A percentile compares a stretch with the other conserved stretches of the same genome.
Conservation (phyloP, 2,329 filamentous ascomycete genomes). For the Xylaria sp. region DNA sequence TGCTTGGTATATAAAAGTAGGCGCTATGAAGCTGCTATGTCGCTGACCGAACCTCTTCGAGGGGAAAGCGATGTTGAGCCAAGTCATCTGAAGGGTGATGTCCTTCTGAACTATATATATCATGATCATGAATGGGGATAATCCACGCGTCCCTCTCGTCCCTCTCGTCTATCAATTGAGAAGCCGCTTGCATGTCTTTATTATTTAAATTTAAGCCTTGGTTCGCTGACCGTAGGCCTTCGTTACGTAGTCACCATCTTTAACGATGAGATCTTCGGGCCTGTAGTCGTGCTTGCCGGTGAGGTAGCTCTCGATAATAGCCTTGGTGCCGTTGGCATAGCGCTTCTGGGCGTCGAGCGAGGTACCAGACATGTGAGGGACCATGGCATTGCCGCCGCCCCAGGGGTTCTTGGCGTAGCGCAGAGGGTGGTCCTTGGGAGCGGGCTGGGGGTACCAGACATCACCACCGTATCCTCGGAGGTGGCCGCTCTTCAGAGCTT, state of each 20-base stretch:
- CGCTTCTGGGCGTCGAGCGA: slow-evolving; percentile 97
- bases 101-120: slow-evolving; percentile 28
- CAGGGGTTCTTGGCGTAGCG: slow-evolving; percentile 94
- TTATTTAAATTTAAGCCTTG: slow-evolving; percentile 49
- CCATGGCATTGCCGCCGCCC: slow-evolving; percentile 98
- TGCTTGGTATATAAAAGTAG: slow-evolving; percentile 7
- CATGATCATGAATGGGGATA: slow-evolving; percentile 13
- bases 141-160: not conserved
- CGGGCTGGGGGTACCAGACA: slow-evolving; percentile 98
- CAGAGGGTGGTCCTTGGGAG: slow-evolving; percentile 90
- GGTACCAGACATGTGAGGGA: slow-evolving; percentile 98
- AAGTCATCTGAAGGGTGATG: slow-evolving; percentile 7
- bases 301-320: slow-evolving; percentile 92
- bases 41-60: not conserved
- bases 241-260: slow-evolving; percentile 91
- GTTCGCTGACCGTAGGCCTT: slow-evolving; percentile 87
- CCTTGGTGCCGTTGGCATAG: slow-evolving; percentile 88
- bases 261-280: slow-evolving; percentile 89
- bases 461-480: slow-evolving; percentile 89
- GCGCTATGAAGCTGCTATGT: slow-evolving; percentile 22
- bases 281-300: slow-evolving; percentile 87
- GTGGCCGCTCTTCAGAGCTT: slow-evolving; percentile 90
- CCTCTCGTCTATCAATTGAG: slow-evolving; percentile 9
- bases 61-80: not conserved
- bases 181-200: not conserved